Evolutionary conservation across 2,329 filamentous ascomycete genomes (phyloP), one percentile per base, ranked within the genome.

Genomic region (Cladophialophora yegresii): DNA sequence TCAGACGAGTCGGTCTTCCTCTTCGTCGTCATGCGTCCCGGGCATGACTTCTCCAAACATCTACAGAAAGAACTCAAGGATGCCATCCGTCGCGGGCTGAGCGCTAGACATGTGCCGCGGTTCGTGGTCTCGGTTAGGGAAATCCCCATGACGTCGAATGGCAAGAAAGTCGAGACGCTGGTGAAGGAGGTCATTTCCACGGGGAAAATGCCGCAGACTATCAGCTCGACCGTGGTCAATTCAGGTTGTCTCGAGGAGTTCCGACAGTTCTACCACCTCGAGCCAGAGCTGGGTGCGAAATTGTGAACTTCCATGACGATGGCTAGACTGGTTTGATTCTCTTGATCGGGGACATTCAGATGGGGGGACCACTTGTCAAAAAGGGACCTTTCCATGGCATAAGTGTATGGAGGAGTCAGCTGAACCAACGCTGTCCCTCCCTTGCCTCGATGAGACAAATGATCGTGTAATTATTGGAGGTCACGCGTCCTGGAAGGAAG

Each of bases 11-110:
- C 50, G 4, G 67, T 69, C 20, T 62, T 69, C 40, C 63, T 69
- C 10, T 69, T 69, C 23, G 47, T 69, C 20, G 33, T 36, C 36
- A 43, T 63, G 66, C 55, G 58, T 53, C 20, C 23, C 13, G 30
- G 58, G 6, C n/a, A 49, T 8, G 12, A 28, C 9, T 58, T 55
- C 7, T 22, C 22, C 28, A 30, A 47, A 4, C 13, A 49, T 51
- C 73, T 93, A 56, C 85, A 87, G 0, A 73, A 75, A 1, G 80
- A 81, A 6, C 78, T 95, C 0, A 88, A 87, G 74, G 78, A 80
- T 13, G 84, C 84, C 10, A 91, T 96, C 72, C 81, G 80, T 3
- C 81, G 78, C 67, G 87, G 89, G 68, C 77, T 89, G 72, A 90
- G 87, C 40, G 85, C 54, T 12, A 32, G 68, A 8, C 68, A 70